phyloP scores from a whole-genome alignment of 331 rosid genomes.

The Quercus lobata region DNA sequence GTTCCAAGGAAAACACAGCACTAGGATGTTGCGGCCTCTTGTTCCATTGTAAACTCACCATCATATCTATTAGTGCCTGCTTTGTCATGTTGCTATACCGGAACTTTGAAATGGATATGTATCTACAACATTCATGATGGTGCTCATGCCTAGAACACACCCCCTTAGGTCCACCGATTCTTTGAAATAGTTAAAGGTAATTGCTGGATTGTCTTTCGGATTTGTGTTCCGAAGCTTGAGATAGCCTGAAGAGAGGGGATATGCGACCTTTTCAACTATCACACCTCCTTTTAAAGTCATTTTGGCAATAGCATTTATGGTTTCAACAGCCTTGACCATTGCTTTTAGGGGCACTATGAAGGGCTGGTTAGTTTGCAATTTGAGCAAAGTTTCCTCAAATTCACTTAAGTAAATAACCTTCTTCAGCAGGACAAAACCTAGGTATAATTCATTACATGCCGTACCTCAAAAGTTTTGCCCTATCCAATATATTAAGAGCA shows the following conservation, averaged over 20 bases:
- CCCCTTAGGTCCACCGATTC: constrained; percentile 50
- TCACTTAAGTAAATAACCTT: background rate
- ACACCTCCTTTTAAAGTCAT: constrained; percentile 51
- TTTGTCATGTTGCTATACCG: constrained; percentile 25
- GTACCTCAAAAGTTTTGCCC: no score
- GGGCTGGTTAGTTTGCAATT: constrained; percentile 33
- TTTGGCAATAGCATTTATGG: constrained; percentile 13
- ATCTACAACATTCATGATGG: constrained; percentile 45
- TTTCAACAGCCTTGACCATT: constrained; percentile 12
- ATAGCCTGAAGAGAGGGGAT: constrained; percentile 59
- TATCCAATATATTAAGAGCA: no score
- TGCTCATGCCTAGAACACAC: constrained; percentile 61
- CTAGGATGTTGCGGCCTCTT: constrained; percentile 46
- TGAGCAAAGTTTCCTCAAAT: background rate
- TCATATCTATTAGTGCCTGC: constrained; percentile 32
- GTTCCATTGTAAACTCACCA: constrained; percentile 40
- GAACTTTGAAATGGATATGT: constrained; percentile 54
- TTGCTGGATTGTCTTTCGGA: constrained; percentile 51
- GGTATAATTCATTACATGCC: no score
- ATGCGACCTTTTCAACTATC: constrained; percentile 50
- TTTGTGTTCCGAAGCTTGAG: constrained; percentile 42
- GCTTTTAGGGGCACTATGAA: constrained; percentile 22
- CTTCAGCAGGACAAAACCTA: background rate
- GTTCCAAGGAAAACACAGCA: constrained; percentile 46
- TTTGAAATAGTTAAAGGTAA: constrained; percentile 67